These are phyloP conservation scores for Wickerhamomyces subpelliculosus DNA, from an alignment of 805 yeast species.

Conservation along the genomic window DNA sequence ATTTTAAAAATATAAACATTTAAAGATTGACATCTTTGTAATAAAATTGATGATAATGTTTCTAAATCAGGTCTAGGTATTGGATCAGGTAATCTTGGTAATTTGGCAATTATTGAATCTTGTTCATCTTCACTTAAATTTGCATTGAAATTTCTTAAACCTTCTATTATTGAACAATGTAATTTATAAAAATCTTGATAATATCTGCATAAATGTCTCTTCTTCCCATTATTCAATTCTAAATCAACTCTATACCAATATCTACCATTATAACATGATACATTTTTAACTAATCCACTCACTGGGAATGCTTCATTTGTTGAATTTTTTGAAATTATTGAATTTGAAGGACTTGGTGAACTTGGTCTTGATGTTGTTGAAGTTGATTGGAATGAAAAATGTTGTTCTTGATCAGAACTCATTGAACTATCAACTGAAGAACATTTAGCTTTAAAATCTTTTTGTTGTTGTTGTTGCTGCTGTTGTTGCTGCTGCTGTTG, in stretches of 20 bases:
- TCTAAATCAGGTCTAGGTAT: constrained; percentile 32
- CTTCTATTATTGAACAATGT: constrained; percentile 28
- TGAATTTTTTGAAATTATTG: constrained; percentile 4
- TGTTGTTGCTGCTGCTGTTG: not conserved
- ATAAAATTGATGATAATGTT: constrained; percentile 22
- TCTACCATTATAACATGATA: constrained; percentile 33
- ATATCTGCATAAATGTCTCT: constrained; percentile 37
- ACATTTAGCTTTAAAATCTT: too few relatives aligned
- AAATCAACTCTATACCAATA: constrained; percentile 47
- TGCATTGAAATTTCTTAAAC: constrained; percentile 9
- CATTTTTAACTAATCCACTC: constrained; percentile 32
- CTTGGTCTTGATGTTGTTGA: constrained; percentile 2
- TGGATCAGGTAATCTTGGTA: constrained; percentile 42
- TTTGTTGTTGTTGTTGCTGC: not conserved
- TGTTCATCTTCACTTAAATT: constrained; percentile 1
- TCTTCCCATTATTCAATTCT: constrained; percentile 26
- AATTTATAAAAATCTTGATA: constrained; percentile 46
- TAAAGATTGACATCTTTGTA: constrained; percentile 34
- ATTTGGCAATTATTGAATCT: constrained; percentile 4
- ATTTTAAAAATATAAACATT: constrained; percentile 33
- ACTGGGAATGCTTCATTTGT: constrained; percentile 21
- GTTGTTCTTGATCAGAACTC: constrained; percentile 5
- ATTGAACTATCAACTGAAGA: constrained; percentile 5
- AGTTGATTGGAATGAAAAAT: constrained; percentile 8
- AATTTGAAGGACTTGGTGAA: constrained; percentile 1